Base-by-base conservation (phyloP, 164 flowering plant species). In the Macadamia integrifolia region DNA sequence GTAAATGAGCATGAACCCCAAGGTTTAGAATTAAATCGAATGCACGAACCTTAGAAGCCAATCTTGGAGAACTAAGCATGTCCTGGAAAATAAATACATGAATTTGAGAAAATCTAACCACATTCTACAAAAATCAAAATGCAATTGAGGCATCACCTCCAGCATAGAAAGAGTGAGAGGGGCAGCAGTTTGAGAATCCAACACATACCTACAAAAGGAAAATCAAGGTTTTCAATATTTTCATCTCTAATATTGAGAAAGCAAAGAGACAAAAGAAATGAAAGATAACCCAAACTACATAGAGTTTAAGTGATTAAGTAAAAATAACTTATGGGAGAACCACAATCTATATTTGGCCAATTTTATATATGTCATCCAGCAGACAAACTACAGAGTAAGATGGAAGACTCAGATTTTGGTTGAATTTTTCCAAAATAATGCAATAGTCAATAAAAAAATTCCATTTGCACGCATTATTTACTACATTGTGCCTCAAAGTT, bases 11-110 rank as follows among this genome's bases (percentile, higher is more conserved):
- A 88, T 95, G 99, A 76, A 95, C 96, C 58, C 95, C 99, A 71
- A 95, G 96, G 75, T 95, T 95, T 65, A 95, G 67, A 76, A 95
- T 84, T 71, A 95, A 82, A 84, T 95, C 99, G 83, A 95, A 92
- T 18, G 93, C 94, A 67, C 96, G 93, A 68, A 79, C 68, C 76
- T 88, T 89, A 66, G 96, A 89, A 69, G 86, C 77, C 67, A 86
- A 64, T 76, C 73, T 85, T 42, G 87, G 80, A 75, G 94, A 87
- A 63, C 77, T 70, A 43, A 92, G 84, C 96, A 95, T 95, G 65
- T 92, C 99, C 99, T 95, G 87, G 71, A 75, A 78, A 30, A 81
- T 49, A 29, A 58, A 60, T 43, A 42, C 30, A 62, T 40, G 64
- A n/a, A 64, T 46, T 74, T 58, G 40, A 77, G 74, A 66, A 75